Base-by-base conservation (phyloP, 495 filamentous ascomycete genomes). In the Hypoxylon fuscum region DNA sequence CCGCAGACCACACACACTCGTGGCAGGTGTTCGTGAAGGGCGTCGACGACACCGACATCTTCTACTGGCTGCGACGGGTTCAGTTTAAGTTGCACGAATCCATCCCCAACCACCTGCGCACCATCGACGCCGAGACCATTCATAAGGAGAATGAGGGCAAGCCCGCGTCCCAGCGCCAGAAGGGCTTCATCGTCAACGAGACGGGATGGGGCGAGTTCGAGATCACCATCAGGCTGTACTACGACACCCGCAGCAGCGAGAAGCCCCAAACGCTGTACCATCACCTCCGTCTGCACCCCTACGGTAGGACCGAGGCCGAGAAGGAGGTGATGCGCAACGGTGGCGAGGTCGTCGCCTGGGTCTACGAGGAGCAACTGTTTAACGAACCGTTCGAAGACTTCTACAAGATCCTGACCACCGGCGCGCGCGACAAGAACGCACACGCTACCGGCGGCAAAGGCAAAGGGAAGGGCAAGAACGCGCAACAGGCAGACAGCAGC, bases 161-260 rank as follows among this genome's bases (percentile, higher is more conserved):
- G 22, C 89, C 94, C 10, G 17, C 29, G 12, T 35, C 64, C 2
- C 68, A 68, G 60, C 62, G 66, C 4, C 59, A 59, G 15, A 54
- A 54, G 12, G 56, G 47, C 22, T 98, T 96, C 73, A 84, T 90
- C 72, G 89, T 98, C 40, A 82, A 82, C 47, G 95, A 97, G 75
- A 96, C 93, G 0, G 95, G 95, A 32, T 98, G 94, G 92, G 95
- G 95, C 65, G 95, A 97, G 79, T 98, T 98, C 79, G 90, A 95
- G 69, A 93, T 98, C 62, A 88, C 91, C 55, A 89, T 98, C 70
- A 91, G 96, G 68, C 77, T 98, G 0, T 93, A 92, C 78, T 98
- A 97, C 74, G 85, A 90, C 17, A 85, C 88, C 17, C 90, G 96
- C 65, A 88, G 87, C 29, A 82, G 81, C 68, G 95, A 97, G 77